Conservation (phyloP, 345 rosid species). For the Microthlaspi erraticum region DNA sequence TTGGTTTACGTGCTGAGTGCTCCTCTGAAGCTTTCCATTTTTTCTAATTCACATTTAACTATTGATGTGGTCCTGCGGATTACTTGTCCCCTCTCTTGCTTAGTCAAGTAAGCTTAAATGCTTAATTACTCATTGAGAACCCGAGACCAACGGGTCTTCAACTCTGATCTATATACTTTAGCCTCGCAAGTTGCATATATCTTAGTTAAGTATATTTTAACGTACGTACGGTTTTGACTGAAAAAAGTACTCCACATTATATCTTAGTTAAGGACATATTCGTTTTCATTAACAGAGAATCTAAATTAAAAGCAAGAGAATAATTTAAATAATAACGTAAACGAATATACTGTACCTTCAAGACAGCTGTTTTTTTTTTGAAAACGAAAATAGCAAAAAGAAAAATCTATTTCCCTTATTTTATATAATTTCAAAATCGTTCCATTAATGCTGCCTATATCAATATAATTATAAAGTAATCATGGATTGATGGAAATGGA, state of each 20-base stretch:
- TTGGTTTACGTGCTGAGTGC: slow-evolving; percentile 18
- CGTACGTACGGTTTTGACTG: slow-evolving; percentile 44
- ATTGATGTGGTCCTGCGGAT: slow-evolving; percentile 39
- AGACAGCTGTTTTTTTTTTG: too few species aligned
- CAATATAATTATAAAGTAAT: too few species aligned
- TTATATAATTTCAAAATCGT: too few species aligned
- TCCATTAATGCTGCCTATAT: too few species aligned
- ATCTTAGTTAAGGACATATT: slow-evolving; percentile 35
- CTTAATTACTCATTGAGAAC: slow-evolving; percentile 24
- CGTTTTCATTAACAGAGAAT: slow-evolving; percentile 25
- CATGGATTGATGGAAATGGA: too few species aligned
- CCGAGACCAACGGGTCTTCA: slow-evolving; percentile 31
- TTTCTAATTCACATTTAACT: background rate
- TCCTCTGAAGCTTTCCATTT: background rate
- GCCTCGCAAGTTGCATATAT: slow-evolving; percentile 38
- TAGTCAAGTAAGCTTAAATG: slow-evolving; percentile 41
- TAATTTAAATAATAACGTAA: slow-evolving; percentile 9
- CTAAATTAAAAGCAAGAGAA: slow-evolving; percentile 30
- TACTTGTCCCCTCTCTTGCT: slow-evolving; percentile 40
- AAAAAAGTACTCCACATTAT: background rate
- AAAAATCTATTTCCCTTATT: too few species aligned
- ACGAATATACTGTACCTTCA: slow-evolving; percentile 4
- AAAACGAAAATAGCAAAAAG: too few species aligned
- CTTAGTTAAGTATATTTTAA: slow-evolving; percentile 37
- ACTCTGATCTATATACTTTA: slow-evolving; percentile 25